phyloP scores from a whole-genome alignment of 108 stramenopile species.

The Nitzschia sp. region DNA sequence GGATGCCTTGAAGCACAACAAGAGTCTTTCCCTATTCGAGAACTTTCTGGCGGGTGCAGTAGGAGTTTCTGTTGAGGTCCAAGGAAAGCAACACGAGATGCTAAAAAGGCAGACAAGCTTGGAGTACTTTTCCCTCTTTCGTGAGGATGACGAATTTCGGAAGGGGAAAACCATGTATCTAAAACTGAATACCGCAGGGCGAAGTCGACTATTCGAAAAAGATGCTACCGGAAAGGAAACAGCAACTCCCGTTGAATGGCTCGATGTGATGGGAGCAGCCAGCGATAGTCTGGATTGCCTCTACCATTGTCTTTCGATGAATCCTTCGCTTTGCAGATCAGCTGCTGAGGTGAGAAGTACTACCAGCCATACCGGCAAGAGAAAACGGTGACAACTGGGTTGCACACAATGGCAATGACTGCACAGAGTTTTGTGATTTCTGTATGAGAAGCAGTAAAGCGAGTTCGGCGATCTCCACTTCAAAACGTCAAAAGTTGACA shows the following conservation, averaged over 20 bases:
- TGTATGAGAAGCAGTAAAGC: no score
- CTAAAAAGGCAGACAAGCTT: not conserved
- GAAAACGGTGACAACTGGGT: not conserved
- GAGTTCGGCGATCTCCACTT: no score
- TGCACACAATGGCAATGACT: no score
- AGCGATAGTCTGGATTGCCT: slow-evolving; percentile 7
- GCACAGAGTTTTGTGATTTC: no score
- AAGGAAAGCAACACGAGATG: slow-evolving; percentile 1
- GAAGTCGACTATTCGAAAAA: slow-evolving; percentile 2
- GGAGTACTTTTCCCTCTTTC: not conserved
- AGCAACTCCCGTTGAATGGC: not conserved
- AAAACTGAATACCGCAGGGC: not conserved
- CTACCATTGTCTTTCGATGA: slow-evolving; percentile 2
- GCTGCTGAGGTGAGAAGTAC: not conserved
- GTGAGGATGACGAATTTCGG: not conserved
- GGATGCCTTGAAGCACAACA: slow-evolving; percentile 8
- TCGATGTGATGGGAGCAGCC: not conserved
- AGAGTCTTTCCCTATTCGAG: not conserved
- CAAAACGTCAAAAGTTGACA: no score
- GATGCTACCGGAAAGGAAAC: not conserved
- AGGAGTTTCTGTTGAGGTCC: not conserved
- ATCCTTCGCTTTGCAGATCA: slow-evolving; percentile 4
- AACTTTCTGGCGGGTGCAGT: not conserved
- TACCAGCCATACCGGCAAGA: not conserved
- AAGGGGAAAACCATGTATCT: slow-evolving; percentile 1